Evolutionary conservation across 2,329 filamentous ascomycete species (phyloP).

Genomic region (Purpureocillium lavendulum): DNA sequence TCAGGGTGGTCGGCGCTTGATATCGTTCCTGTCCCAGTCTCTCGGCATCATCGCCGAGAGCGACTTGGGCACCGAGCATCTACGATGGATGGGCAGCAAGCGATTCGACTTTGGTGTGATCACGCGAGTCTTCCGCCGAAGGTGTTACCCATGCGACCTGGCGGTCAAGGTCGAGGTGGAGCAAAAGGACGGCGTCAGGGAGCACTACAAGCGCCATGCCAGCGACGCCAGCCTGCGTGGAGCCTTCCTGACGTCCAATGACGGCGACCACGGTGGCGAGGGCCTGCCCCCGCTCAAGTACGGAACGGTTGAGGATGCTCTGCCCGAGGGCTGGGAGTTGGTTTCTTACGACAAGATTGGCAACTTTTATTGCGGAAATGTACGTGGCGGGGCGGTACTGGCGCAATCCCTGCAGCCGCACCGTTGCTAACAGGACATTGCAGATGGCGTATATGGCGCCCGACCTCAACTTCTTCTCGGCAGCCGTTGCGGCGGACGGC

Average conservation of each 20-base stretch:
- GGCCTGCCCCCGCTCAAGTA: constrained; percentile 68
- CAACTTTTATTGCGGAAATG: constrained; percentile 90
- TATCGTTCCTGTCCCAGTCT: constrained; percentile 88
- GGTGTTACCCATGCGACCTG: constrained; percentile 80
- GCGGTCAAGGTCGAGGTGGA: constrained; percentile 75
- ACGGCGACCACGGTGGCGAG: constrained; percentile 22
- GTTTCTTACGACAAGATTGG: constrained; percentile 70
- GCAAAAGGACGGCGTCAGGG: constrained; percentile 64
- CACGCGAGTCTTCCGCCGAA: constrained; percentile 66
- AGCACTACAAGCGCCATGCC: constrained; percentile 55
- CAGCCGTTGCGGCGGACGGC: constrained; percentile 75
- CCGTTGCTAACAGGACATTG: constrained; percentile 5
- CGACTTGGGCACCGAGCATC: constrained; percentile 81
- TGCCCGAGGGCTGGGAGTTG: constrained; percentile 71
- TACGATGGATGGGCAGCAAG: constrained; percentile 85
- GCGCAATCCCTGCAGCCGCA: too few relatives aligned
- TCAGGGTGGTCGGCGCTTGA: constrained; percentile 61
- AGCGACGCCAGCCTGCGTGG: constrained; percentile 20
- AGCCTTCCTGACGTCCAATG: constrained; percentile 11
- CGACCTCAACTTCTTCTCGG: constrained; percentile 80
- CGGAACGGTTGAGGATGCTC: constrained; percentile 67
- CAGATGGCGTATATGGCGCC: constrained; percentile 87
- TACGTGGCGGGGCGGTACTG: too few relatives aligned
- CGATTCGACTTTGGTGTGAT: constrained; percentile 82
- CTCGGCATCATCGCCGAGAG: constrained; percentile 85